phyloP scores from a whole-genome alignment of 1,284 basidiomycete genomes.

The Polyporus tsugae region DNA sequence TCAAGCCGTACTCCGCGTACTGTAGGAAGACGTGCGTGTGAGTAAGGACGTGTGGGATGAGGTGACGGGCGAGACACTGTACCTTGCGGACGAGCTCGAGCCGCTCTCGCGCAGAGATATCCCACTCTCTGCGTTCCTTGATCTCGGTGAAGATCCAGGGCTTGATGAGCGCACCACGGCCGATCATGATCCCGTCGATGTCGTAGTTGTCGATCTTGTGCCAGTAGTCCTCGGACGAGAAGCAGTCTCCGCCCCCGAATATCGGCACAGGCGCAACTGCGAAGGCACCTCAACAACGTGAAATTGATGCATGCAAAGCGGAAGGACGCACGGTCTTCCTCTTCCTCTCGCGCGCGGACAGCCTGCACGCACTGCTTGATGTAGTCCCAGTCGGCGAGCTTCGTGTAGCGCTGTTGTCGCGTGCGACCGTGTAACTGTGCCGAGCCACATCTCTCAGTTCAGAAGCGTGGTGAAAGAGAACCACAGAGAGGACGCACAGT shows the following conservation, averaged over 20 bases:
- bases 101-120: constrained; percentile 92
- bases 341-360: constrained; percentile 81
- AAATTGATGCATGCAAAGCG: neutral
- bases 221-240: constrained; percentile 88
- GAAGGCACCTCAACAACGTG: neutral
- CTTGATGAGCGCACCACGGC: constrained; percentile 94
- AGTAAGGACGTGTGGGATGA: neutral
- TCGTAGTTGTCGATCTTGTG: constrained; percentile 78
- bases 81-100: constrained; percentile 87
- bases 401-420: constrained; percentile 89
- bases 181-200: constrained; percentile 97
- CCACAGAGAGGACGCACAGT: constrained; percentile 60
- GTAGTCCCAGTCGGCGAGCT: constrained; percentile 91
- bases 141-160: constrained; percentile 98
- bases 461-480: neutral
- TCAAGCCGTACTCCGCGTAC: constrained; percentile 85
- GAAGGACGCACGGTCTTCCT: constrained; percentile 70
- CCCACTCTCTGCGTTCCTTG: constrained; percentile 93
- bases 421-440: constrained; percentile 90
- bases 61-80: neutral
- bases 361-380: constrained; percentile 88
- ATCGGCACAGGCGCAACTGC: constrained; percentile 88
- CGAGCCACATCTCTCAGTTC: neutral
- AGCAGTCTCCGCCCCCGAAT: constrained; percentile 96
- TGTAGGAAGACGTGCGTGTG: constrained; percentile 37